Evolutionary conservation across 176 grass and related monocot genomes (phyloP), one percentile per base, ranked within the genome.

Genomic region (Rhynchospora breviuscula): DNA sequence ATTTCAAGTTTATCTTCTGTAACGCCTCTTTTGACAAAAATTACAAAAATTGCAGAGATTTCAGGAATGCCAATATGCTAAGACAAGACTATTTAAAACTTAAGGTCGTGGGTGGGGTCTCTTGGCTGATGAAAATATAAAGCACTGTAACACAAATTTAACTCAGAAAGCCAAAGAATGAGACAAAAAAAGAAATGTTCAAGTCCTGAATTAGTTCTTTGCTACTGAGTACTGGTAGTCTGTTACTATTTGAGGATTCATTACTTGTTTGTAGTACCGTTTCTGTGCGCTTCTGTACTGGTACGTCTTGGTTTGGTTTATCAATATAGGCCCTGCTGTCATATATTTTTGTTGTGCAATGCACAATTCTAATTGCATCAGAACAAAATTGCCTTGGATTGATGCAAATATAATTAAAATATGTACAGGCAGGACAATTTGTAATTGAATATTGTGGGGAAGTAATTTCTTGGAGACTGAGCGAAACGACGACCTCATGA

Each of bases 401-500:
- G 57, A 26, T 79, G 29, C 8, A 63, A 18, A 78, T 84, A 67
- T 26, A n/a, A n/a, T 29, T 45, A 65, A 59, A 49, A 61, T 58
- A 77, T 83, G 61, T 84, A 56, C 83, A 98, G 95, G 91, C 89
- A 80, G 95, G 95, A 58, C 89, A 95, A 79, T 98, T 98, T 91
- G 86, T 98, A 90, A 93, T 95, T 8, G 92, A 98, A 88, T 95
- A 98, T 60, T 95, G 95, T 89, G 95, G 95, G 52, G 92, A 98
- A 90, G 90, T 95, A 77, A 98, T 98, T 94, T 98, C 95, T 77
- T 93, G 88, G 88, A 95, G 94, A 86, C 90, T 29, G 91, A 90
- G 91, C 95, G 12, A 95, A 90, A 77, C 61, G 54, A 60, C 85
- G 92, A 72, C 91, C 95, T 90, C 91, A 93, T 82, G 66, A 91